Base-by-base conservation (phyloP, 2,329 filamentous ascomycete species). In the Fusarium pininemorale region DNA sequence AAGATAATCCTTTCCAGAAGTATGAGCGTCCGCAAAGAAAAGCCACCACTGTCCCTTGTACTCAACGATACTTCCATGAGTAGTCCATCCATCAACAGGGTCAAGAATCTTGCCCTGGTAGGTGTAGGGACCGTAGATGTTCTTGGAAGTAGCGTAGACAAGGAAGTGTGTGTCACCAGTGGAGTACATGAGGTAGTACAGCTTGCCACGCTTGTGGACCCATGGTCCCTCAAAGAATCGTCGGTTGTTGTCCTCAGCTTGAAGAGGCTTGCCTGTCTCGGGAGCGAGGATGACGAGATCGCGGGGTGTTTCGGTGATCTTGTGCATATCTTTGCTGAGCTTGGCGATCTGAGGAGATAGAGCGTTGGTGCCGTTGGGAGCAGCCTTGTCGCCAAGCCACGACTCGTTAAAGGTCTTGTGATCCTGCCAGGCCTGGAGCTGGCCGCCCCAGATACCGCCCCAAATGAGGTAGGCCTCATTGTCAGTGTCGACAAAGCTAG, bases 171-270 rank as follows among this genome's bases (percentile, higher is more conserved):
- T 70, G 12, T 54, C 61, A 3, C 67, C 67, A 4, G 67, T 70
- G 3, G 67, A 70, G 42, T 70, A 70, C 30, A 53, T 53, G 7
- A 70, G 67, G 10, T 70, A 70, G 26, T 70, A 70, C 16, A 65
- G 42, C 16, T 67, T 47, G 35, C 61, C 61, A 1, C 66, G 66
- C 66, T 70, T 70, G 24, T 65, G 53, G 5, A 70, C 32, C 51
- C 66, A 70, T 0, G 67, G 58, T 0, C 67, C 67, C 3, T 70
- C 67, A 2, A 70, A 70, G 26, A 70, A 70, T 2, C 67, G 45
- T 20, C 67, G 39, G 6, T 58, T 39, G 9, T 58, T 45, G 12
- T 70, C 67, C 15, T 65, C 67, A 0, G 66, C 55, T 10, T 65
- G 44, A 4, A 70, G 38, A 10, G 67, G 66, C n/a, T 65, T 70